phyloP scores from a whole-genome alignment of 805 yeast species.

The Phaffomyces antillensis region DNA sequence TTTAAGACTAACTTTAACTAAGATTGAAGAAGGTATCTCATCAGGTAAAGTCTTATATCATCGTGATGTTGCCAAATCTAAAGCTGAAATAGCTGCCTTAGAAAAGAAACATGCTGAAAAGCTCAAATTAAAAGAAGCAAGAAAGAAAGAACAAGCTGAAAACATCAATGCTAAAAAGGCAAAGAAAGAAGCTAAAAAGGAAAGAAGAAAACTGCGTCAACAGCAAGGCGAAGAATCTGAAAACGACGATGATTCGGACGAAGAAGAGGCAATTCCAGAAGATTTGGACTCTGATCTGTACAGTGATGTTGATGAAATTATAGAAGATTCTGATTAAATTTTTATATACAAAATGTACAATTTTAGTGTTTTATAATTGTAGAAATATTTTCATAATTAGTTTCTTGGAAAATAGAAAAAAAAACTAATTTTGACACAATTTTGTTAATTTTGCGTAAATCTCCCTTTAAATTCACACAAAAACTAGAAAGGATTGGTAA shows the following conservation, averaged over 20 bases:
- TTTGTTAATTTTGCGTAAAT: too few relatives aligned
- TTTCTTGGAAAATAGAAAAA: too few relatives aligned
- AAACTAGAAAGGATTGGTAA: too few relatives aligned
- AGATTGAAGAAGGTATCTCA: slow-evolving; percentile 90
- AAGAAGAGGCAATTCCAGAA: slow-evolving; percentile 35
- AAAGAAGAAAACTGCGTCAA: slow-evolving; percentile 54
- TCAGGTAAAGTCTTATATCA: slow-evolving; percentile 86
- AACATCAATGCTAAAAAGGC: slow-evolving; percentile 72
- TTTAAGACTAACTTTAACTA: slow-evolving; percentile 62
- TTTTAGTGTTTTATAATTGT: not conserved
- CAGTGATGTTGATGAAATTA: slow-evolving; percentile 34
- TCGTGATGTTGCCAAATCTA: slow-evolving; percentile 55
- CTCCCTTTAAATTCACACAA: too few relatives aligned
- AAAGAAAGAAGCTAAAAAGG: slow-evolving; percentile 64
- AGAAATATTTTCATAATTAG: not conserved
- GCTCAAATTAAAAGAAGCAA: slow-evolving; percentile 54
- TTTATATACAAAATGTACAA: not conserved
- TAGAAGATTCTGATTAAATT: slow-evolving; percentile 15
- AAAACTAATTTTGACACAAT: too few relatives aligned
- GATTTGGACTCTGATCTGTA: slow-evolving; percentile 40
- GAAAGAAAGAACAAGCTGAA: slow-evolving; percentile 72
- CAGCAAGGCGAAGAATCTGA: slow-evolving; percentile 27
- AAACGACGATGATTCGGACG: slow-evolving; percentile 29
- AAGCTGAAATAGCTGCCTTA: slow-evolving; percentile 49
- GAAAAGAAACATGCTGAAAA: slow-evolving; percentile 62